Conservation (phyloP, 129 eudicot species). For the Gnaphalium uliginosum region DNA sequence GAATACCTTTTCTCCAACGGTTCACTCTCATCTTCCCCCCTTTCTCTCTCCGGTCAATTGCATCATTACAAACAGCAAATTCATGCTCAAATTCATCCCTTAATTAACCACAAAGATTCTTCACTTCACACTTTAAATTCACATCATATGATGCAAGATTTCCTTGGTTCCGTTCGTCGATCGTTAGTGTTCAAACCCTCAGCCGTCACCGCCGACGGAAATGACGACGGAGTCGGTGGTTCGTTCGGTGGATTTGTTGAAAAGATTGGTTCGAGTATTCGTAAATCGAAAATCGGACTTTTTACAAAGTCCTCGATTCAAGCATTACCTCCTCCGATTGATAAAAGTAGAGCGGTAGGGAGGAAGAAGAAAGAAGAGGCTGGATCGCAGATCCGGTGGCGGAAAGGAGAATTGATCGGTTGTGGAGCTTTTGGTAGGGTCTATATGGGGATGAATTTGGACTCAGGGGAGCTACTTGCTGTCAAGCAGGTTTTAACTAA, state of each 20-base stretch:
- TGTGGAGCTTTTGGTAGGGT: constrained; percentile 97
- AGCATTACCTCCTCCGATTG: constrained; percentile 57
- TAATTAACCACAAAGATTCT: not conserved
- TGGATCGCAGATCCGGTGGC: constrained; percentile 81
- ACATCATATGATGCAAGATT: constrained; percentile 63
- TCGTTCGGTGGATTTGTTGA: constrained; percentile 74
- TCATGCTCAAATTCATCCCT: constrained; percentile 27
- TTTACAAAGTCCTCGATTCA: constrained; percentile 57
- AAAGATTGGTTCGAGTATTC: constrained; percentile 82
- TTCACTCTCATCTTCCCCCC: constrained; percentile 41
- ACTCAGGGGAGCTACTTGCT: constrained; percentile 94
- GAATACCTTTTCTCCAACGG: constrained; percentile 37
- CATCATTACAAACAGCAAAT: constrained; percentile 31
- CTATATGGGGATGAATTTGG: constrained; percentile 98
- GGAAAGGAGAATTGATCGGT: constrained; percentile 92
- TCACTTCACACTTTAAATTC: not conserved
- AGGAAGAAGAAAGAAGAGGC: constrained; percentile 38
- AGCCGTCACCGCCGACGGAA: constrained; percentile 31
- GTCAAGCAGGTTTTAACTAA: constrained; percentile 68
- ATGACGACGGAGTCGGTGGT: constrained; percentile 40
- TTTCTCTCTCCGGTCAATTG: constrained; percentile 33
- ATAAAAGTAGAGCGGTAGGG: constrained; percentile 22
- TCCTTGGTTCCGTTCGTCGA: constrained; percentile 92
- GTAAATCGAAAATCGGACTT: constrained; percentile 75
- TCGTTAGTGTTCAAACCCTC: constrained; percentile 83